Evolutionary conservation across 306 rosid species (phyloP).

Genomic region (Bauhinia variegata): DNA sequence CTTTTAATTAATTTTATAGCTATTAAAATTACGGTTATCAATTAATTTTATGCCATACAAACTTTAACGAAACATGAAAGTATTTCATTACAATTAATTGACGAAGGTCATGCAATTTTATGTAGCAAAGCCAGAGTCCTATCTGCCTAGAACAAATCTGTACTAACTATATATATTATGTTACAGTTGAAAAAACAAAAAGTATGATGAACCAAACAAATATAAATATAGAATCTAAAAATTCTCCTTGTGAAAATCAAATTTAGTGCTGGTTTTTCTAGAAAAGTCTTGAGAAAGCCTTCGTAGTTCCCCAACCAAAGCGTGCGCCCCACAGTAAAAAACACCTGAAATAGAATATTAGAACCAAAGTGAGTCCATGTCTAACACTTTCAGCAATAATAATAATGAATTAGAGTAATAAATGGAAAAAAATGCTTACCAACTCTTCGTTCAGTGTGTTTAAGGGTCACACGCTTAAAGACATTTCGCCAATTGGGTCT

Average conservation of each 20-base stretch:
- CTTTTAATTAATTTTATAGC: no score
- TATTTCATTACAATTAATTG: conserved; percentile 27
- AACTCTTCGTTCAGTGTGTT: conserved; percentile 65
- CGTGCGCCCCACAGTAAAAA: conserved; percentile 79
- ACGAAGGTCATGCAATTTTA: conserved; percentile 11
- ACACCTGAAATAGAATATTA: conserved; percentile 61
- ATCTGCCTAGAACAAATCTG: conserved; percentile 7
- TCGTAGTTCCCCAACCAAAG: conserved; percentile 70
- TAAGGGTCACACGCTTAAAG: conserved; percentile 62
- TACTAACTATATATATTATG: conserved; percentile 33
- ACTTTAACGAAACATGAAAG: no score
- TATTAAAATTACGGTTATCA: no score
- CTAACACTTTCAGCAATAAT: not conserved
- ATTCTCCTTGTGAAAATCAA: conserved; percentile 88
- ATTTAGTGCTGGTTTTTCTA: conserved; percentile 74
- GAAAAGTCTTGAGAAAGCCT: conserved; percentile 73
- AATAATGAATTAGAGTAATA: not conserved
- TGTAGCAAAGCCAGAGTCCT: conserved; percentile 17
- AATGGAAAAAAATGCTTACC: conserved; percentile 57
- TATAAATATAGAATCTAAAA: conserved; percentile 41
- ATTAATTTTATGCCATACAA: no score
- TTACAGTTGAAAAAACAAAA: conserved; percentile 4
- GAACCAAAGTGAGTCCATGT: conserved; percentile 13
- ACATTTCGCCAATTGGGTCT: conserved; percentile 85
- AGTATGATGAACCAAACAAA: not conserved